Evolutionary conservation across 768 basidiomycete genomes (phyloP), one percentile per base, ranked within the genome.

Genomic region (Lepiota subincarnata): DNA sequence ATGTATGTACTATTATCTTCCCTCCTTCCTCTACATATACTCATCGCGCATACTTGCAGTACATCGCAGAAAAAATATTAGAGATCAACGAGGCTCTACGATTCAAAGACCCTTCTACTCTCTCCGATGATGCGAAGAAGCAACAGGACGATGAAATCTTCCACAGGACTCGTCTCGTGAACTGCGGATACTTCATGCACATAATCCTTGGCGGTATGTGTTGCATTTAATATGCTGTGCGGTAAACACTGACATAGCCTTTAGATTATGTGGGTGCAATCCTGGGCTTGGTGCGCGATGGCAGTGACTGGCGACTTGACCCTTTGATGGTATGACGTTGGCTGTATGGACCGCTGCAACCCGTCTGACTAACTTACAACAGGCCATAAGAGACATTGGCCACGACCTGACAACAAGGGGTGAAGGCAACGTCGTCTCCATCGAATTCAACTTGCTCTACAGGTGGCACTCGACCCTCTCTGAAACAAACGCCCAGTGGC

Each of bases 141-240:
- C 67, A 59, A 0, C 89, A 91, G 62, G 89, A 91, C 50, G 82
- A 88, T 46, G 89, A 90, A 60, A 82, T 91, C 42, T 91, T 88
- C 70, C 76, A 87, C 54, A 80, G 85, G 24, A 75, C 86, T 8
- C 78, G 89, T 44, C 71, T 89, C 42, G 82, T 90, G 41, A 91
- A 91, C 64, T 84, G 82, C 48, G 84, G 79, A 2, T 84, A 75
- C 60, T 86, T 87, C 59, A 80, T 86, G 77, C 79, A 83, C 56
- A 79, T 85, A 34, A 84, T 89, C 60, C 70, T 89, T 38, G 77
- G 77, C 20, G 78, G 78, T 76, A 56, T 13, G 64, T 55, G 38
- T 10, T 31, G 45, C 11, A 26, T 20, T 20, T 22, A 28, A 44
- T 48, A 24, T 22, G 31, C 12, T 11, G 10, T 37, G 4, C 26